Base-by-base conservation (phyloP, 495 filamentous ascomycete species). In the Lepidopterella palustris region DNA sequence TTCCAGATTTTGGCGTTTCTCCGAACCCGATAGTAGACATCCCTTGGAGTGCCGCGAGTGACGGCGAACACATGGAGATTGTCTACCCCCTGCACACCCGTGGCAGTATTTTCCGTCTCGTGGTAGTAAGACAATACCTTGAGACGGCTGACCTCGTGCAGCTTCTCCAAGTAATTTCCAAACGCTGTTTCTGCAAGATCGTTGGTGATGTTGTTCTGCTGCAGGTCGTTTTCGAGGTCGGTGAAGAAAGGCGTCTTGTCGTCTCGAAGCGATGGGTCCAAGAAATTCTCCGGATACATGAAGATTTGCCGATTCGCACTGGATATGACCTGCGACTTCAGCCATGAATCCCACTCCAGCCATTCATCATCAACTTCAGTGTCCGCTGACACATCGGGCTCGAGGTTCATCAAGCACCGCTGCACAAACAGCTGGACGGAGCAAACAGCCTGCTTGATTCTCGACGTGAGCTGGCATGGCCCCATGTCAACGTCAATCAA, bases 201-300 rank as follows among this genome's bases (percentile, higher is more conserved):
- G 15, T 35, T 35, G 15, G 31, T 35, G 15, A 35, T 35, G 26
- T 72, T 53, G 1, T 53, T 65, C 28, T 72, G 71, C 13, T 63
- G 32, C 0, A 78, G 31, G 21, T 50, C 35, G 1, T 53, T 5
- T 55, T 77, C 75, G 20, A 77, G 52, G 20, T 50, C 61, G 29
- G 21, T 20, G 63, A 69, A 77, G 5, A 65, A 10, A 11, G 65
- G 39, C 2, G 59, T 68, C 57, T 77, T 77, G 65, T 76, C 63
- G 39, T 77, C 73, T 9, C 75, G 67, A 1, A 77, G 64, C 0
- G 50, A 57, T 5, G 73, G 71, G 0, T 73, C 72, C 9, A 76
- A 18, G 67, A 66, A 77, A 55, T 73, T 75, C 58, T 78, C 76
- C 4, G 74, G 76, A 21, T 73, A 75, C 3, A 76, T 32, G 49